phyloP scores from a whole-genome alignment of 116 monocot species.

The Iris pallida region DNA sequence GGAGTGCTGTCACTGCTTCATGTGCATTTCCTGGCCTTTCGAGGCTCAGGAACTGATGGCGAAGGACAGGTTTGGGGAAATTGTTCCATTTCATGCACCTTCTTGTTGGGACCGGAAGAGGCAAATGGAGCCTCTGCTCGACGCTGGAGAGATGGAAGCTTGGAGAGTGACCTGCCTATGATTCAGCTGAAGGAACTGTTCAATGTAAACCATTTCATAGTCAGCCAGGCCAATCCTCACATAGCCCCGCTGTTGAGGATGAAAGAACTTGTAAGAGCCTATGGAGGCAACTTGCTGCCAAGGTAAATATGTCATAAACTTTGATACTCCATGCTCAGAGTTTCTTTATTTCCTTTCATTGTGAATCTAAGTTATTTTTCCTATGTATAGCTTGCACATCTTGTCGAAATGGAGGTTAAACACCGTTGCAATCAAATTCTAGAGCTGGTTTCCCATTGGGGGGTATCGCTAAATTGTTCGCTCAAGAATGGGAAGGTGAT shows the following conservation, averaged over 20 bases:
- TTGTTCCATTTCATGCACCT: constrained; percentile 79
- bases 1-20: constrained; percentile 92
- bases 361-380: neutral
- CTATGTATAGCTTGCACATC: constrained; percentile 71
- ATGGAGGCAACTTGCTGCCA: constrained; percentile 82
- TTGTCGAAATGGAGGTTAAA: constrained; percentile 90
- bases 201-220: constrained; percentile 97
- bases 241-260: constrained; percentile 76
- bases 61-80: constrained; percentile 77
- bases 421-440: constrained; percentile 92
- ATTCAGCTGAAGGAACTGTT: constrained; percentile 92
- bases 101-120: constrained; percentile 34
- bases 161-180: constrained; percentile 95
- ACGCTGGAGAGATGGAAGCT: constrained; percentile 90
- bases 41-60: constrained; percentile 97
- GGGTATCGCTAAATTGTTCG: constrained; percentile 80
- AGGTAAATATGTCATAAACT: constrained; percentile 32
- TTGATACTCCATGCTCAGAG: no score
- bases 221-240: constrained; percentile 96
- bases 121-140: constrained; percentile 33
- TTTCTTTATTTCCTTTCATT: constrained; percentile 1
- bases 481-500: constrained; percentile 99
- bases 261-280: constrained; percentile 74
- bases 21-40: constrained; percentile 97
- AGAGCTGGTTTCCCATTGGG: constrained; percentile 84